These are phyloP conservation scores for Kwoniella dejecticola DNA, from an alignment of 768 basidiomycete species.

Conservation along the genomic window DNA sequence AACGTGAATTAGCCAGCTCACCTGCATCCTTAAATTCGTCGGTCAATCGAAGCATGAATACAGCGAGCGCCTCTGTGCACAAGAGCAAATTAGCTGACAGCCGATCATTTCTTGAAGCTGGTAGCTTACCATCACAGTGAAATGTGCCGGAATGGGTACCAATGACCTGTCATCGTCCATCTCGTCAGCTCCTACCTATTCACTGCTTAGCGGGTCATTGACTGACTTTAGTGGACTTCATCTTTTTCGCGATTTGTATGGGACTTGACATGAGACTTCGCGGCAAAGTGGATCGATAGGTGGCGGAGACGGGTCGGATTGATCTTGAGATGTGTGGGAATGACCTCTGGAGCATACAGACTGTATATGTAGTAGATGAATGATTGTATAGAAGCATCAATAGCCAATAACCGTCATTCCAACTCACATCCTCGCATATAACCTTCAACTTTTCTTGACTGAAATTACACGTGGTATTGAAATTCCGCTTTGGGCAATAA, in stretches of 20 bases:
- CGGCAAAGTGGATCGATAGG: background rate
- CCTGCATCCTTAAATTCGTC: slow-evolving; percentile 73
- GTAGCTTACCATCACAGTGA: slow-evolving; percentile 70
- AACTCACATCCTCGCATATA: slow-evolving; percentile 2
- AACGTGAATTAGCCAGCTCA: slow-evolving; percentile 49
- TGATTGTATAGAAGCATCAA: background rate
- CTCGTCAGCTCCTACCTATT: background rate
- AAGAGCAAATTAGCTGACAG: background rate
- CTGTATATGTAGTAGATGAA: background rate
- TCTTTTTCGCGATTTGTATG: slow-evolving; percentile 40
- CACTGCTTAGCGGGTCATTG: background rate
- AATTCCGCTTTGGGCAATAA: background rate
- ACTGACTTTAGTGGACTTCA: slow-evolving; percentile 35
- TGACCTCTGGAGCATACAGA: slow-evolving; percentile 11
- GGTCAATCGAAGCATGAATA: slow-evolving; percentile 81
- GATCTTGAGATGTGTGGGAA: background rate
- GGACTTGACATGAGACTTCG: slow-evolving; percentile 36
- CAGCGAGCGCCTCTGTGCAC: slow-evolving; percentile 78
- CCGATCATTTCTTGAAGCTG: background rate
- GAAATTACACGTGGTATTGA: background rate
- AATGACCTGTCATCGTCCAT: slow-evolving; percentile 63
- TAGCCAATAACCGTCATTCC: slow-evolving; percentile 6
- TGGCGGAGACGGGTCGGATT: background rate
- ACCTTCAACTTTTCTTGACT: slow-evolving; percentile 10
- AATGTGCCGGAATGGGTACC: slow-evolving; percentile 95